Conservation (phyloP, 257 asterid species). For the Solanum appendiculatum region DNA sequence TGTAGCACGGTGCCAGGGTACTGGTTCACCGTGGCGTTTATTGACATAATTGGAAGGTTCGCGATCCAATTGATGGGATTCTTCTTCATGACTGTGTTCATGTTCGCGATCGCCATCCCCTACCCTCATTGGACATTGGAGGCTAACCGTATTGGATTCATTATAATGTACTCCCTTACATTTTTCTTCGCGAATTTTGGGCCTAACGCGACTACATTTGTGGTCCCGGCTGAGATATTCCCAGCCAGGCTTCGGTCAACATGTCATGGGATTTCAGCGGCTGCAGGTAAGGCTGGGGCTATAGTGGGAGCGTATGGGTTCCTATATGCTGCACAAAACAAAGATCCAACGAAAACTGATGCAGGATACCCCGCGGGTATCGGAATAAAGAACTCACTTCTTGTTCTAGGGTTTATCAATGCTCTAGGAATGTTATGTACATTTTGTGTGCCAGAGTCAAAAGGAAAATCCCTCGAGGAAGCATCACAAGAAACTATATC, state of each 20-base stretch:
- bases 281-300: conserved; percentile 38
- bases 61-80: conserved; percentile 12
- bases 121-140: conserved; percentile 23
- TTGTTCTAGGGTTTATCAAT: conserved; percentile 23
- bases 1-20: conserved; percentile 40
- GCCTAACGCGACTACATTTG: conserved; percentile 41
- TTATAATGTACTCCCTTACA: conserved; percentile 22
- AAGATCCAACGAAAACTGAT: conserved; percentile 9
- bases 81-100: conserved; percentile 34
- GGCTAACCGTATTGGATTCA: conserved; percentile 18
- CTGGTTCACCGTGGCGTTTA: conserved; percentile 38
- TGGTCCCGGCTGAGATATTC: conserved; percentile 28
- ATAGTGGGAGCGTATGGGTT: conserved; percentile 42
- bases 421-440: conserved; percentile 28
- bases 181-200: conserved; percentile 47
- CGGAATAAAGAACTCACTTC: conserved; percentile 25
- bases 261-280: conserved; percentile 36
- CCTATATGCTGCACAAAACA: conserved; percentile 23
- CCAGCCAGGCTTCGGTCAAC: conserved; percentile 20
- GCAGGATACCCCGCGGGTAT: conserved; percentile 27
- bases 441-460: conserved; percentile 33
- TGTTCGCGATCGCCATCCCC: conserved; percentile 34
- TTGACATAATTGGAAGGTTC: conserved; percentile 16
- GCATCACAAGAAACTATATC: conserved; percentile 21
- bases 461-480: conserved; percentile 39